A percentile compares a stretch with the other conserved stretches of the same genome.
These are phyloP conservation scores for Aureobasidium uvarum DNA, from an alignment of 2,329 filamentous ascomycete genomes.

Conservation along the genomic window DNA sequence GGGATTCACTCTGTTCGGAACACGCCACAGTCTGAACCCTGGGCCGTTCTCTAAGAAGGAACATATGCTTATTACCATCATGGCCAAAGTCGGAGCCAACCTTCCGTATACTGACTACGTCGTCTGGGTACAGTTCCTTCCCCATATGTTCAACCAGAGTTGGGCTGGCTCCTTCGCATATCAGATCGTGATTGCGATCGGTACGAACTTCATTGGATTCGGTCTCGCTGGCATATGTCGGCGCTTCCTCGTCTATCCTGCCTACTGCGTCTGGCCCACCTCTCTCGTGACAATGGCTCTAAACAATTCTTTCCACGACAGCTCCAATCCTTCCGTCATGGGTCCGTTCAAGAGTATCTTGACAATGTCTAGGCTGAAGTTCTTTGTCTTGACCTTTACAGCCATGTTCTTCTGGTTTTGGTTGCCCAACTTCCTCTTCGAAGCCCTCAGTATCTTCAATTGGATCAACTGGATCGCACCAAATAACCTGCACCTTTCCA, in stretches of 20 bases:
- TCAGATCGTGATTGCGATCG: conserved; percentile 77
- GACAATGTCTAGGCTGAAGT: conserved; percentile 76
- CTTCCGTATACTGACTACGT: conserved; percentile 15
- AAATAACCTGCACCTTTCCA: conserved; percentile 33
- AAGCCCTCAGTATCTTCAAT: conserved; percentile 82
- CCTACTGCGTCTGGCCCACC: conserved; percentile 87
- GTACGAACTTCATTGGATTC: conserved; percentile 82
- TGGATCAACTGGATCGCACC: conserved; percentile 86
- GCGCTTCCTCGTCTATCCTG: conserved; percentile 76
- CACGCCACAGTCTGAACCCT: conserved; percentile 40
- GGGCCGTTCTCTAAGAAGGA: conserved; percentile 55
- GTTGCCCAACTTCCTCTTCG: conserved; percentile 75
- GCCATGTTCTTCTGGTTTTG: conserved; percentile 78
- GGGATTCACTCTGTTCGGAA: conserved; percentile 39
- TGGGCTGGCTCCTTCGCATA: conserved; percentile 60
- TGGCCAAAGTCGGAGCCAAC: conserved; percentile 30
- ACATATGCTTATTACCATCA: conserved; percentile 50
- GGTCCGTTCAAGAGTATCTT: conserved; percentile 53
- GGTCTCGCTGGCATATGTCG: conserved; percentile 78
- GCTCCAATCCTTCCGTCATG: conserved; percentile 65
- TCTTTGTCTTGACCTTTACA: conserved; percentile 66
- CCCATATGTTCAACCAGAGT: conserved; percentile 10
- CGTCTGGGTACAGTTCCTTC: neutral
- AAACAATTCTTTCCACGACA: conserved; percentile 80
- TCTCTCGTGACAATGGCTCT: conserved; percentile 85